These are phyloP conservation scores for Rutstroemia sp. DNA, from an alignment of 2,329 filamentous ascomycete species.

Conservation along the genomic window DNA sequence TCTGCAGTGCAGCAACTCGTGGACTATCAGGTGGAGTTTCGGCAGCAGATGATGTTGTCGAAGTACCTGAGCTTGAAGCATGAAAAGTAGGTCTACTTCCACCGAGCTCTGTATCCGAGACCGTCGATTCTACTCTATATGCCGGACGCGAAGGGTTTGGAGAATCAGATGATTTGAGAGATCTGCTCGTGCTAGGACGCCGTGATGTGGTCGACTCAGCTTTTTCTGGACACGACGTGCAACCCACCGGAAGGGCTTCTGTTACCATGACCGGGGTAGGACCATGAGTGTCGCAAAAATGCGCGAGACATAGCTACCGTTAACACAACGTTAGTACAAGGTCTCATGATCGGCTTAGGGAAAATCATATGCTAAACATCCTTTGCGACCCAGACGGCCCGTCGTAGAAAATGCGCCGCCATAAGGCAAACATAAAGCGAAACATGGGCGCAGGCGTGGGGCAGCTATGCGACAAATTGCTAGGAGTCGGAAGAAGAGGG, in stretches of 20 bases:
- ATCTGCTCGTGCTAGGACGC: slow-evolving; percentile 23
- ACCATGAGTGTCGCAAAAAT: slow-evolving; percentile 64
- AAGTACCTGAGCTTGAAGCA: background rate
- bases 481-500: too few species aligned
- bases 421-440: background rate
- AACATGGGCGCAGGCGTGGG: background rate
- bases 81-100: background rate
- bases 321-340: slow-evolving; percentile 15
- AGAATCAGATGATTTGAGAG: slow-evolving; percentile 17
- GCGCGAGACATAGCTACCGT: slow-evolving; percentile 57
- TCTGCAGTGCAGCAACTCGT: slow-evolving; percentile 33
- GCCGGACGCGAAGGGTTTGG: slow-evolving; percentile 7
- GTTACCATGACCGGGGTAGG: slow-evolving; percentile 65
- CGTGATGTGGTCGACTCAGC: slow-evolving; percentile 21
- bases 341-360: background rate
- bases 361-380: background rate
- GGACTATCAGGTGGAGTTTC: slow-evolving; percentile 54
- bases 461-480: too few species aligned
- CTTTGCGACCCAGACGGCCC: background rate
- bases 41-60: slow-evolving; percentile 35
- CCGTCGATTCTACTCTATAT: slow-evolving; percentile 12
- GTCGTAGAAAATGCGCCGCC: background rate
- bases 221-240: slow-evolving; percentile 50
- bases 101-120: slow-evolving; percentile 15
- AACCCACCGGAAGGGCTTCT: slow-evolving; percentile 55